Evolutionary conservation across 768 basidiomycete species (phyloP).

Genomic region (Austroboletus eburneus): DNA sequence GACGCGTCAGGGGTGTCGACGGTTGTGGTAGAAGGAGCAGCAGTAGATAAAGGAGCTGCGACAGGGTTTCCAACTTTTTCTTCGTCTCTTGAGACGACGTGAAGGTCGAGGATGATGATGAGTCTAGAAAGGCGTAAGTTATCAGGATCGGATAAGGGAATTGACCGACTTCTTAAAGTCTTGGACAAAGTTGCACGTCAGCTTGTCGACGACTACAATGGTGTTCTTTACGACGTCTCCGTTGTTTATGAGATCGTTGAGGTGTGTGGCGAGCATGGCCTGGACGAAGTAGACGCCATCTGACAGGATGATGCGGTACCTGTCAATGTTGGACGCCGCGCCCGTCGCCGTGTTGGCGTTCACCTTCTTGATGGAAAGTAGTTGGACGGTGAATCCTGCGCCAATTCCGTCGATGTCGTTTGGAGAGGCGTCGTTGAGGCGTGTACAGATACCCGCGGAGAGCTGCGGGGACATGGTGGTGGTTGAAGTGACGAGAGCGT

Average conservation of each 20-base stretch:
- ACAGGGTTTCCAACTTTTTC: constrained; percentile 75
- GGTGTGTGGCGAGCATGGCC: constrained; percentile 91
- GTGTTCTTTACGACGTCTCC: constrained; percentile 60
- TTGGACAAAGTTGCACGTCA: constrained; percentile 81
- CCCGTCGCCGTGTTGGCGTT: constrained; percentile 24
- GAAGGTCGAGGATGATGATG: constrained; percentile 71
- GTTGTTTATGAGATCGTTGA: constrained; percentile 70
- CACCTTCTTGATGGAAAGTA: constrained; percentile 83
- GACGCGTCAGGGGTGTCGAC: constrained; percentile 24
- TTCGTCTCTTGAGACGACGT: constrained; percentile 45
- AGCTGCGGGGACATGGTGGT: constrained; percentile 46
- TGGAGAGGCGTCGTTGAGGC: constrained; percentile 40
- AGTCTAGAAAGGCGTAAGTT: constrained; percentile 45
- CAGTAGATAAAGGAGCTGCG: constrained; percentile 35
- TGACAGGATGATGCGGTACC: constrained; percentile 81
- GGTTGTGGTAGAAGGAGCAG: constrained; percentile 21
- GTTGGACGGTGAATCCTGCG: constrained; percentile 57
- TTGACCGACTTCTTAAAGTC: constrained; percentile 59
- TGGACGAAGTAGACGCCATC: constrained; percentile 87
- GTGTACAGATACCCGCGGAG: constrained; percentile 51
- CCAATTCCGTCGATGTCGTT: constrained; percentile 28
- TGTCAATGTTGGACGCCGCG: constrained; percentile 40
- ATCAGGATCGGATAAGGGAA: neutral
- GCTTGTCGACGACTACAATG: constrained; percentile 65
- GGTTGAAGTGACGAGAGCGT: constrained; percentile 2